Evolutionary conservation across 768 basidiomycete species (phyloP), one percentile per base, ranked within the genome.

Genomic region (Trametes punicea): DNA sequence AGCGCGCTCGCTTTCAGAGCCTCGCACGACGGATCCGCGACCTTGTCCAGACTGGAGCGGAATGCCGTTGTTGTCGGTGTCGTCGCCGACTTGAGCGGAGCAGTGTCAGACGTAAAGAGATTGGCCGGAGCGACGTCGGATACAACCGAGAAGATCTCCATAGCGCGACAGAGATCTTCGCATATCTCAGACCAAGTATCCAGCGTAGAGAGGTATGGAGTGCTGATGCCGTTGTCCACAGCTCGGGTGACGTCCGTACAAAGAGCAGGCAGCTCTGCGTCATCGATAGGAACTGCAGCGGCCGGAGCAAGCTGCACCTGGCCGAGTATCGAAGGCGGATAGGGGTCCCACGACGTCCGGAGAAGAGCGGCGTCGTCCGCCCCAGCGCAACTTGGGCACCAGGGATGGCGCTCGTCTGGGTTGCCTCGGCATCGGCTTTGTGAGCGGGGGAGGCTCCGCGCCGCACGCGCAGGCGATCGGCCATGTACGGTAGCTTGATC

Each of bases 401-500:
- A n/a, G n/a, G n/a, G n/a, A n/a, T n/a, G n/a, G n/a, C n/a, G n/a
- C n/a, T n/a, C n/a, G n/a, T n/a, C n/a, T n/a, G 15, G 49, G 20
- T 13, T 6, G 23, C 16, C 29, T 36, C 34, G 25, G 26, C 45
- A 21, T 25, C 29, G n/a, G n/a, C n/a, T n/a, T n/a, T n/a, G n/a
- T n/a, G n/a, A n/a, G 25, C 30, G 31, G 29, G 10, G 29, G 25
- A 33, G 6, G 38, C 53, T 16, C 23, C 27, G 1, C 44, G 40
- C 23, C 26, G 51, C 11, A 54, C 56, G 8, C 52, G 36, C 20
- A 50, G 26, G n/a, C 60, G 56, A 9, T 46, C 48, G 3, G 23
- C 18, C 52, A 51, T 56, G n/a, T 29, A 36, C 11, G 56, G 56
- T 16, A 61, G 36, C 48, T 55, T 61, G 47, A 61, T 48, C 48